Base-by-base conservation (phyloP, 768 basidiomycete genomes). In the Russula abietina region DNA sequence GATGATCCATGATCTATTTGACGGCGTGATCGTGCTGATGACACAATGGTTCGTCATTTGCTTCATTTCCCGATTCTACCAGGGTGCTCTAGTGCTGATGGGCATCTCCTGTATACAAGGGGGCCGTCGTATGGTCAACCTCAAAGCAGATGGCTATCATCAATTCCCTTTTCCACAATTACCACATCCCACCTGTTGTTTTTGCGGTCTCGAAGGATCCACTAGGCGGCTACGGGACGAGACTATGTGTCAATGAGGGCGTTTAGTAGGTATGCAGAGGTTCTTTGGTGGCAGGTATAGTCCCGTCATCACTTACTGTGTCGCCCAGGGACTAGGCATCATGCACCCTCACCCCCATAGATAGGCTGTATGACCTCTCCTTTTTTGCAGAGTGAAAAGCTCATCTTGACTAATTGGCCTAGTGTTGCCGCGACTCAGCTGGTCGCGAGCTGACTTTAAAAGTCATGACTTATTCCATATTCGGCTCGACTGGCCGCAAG, bases 111-210 rank as follows among this genome's bases (percentile, higher is more conserved):
- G n/a, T n/a, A n/a, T n/a, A n/a, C n/a, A n/a, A n/a, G n/a, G n/a
- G n/a, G n/a, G 89, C 84, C 50, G 86, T 91, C 41, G 91, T 93
- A 0, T 92, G 90, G 91, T 79, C 86, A 0, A 83, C 88, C 59
- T 65, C 77, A 1, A 90, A 91, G 73, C 88, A 91, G 71, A 81
- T 85, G 39, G 83, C 83, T 0, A 76, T 93, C 30, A 84, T 93
- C 48, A 89, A 91, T 71, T 89, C 87, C 0, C 78, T 91, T 8
- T 82, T 88, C 61, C 84, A 87, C 46, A 90, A 91, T 68, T 90
- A 85, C 64, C 89, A 89, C 55, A 79, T 93, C 9, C 90, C 91
- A 0, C 87, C 90, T 2, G 79, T 93, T 19, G 85, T 92, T 4
- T 91, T 93, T 65, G 80, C 77, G 0, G 74, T 79, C 1, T 65